These are phyloP conservation scores for Emergomyces orientalis DNA, from an alignment of 2,329 filamentous ascomycete genomes.

Conservation along the genomic window DNA sequence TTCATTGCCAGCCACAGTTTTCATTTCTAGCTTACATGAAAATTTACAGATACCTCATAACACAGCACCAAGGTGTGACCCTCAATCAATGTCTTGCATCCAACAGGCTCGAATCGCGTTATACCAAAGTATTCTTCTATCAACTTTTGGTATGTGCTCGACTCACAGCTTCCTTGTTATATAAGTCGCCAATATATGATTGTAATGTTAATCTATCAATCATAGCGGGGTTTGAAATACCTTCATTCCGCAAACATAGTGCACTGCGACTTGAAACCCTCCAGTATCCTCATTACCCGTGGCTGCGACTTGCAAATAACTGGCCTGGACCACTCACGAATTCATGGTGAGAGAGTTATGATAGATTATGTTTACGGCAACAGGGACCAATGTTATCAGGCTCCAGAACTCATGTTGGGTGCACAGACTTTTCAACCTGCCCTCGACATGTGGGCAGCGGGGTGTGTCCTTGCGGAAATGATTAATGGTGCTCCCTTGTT, in stretches of 20 bases:
- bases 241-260: neutral
- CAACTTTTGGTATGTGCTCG: neutral
- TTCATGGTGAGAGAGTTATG: neutral
- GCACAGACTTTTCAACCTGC: neutral
- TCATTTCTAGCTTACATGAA: neutral
- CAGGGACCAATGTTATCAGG: neutral
- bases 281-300: neutral
- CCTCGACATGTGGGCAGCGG: conserved; percentile 2
- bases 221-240: conserved; percentile 1
- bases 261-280: neutral
- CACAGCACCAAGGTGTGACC: neutral
- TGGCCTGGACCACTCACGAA: neutral
- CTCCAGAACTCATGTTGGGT: conserved; percentile 1
- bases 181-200: neutral
- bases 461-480: conserved; percentile 1
- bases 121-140: conserved; percentile 3
- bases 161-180: too few relatives aligned
- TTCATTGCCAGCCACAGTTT: too few relatives aligned
- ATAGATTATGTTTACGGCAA: neutral
- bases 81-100: neutral
- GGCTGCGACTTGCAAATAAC: conserved; percentile 1
- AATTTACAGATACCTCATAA: neutral
- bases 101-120: neutral
- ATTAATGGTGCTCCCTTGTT: neutral
- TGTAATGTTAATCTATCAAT: neutral